Base-by-base conservation (phyloP, 2,329 filamentous ascomycete genomes). In the Botryotinia calthae region DNA sequence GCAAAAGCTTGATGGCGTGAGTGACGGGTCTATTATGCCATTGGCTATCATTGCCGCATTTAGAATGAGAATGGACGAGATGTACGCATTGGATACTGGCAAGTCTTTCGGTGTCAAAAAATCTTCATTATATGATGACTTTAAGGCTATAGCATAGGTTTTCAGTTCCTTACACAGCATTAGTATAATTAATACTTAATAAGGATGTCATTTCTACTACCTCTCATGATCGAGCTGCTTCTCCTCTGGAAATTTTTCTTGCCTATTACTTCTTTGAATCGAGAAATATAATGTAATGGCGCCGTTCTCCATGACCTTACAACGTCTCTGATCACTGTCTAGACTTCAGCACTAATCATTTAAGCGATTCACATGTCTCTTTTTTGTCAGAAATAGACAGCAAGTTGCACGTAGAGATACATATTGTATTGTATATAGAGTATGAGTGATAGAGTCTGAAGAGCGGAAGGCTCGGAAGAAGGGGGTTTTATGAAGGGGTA, bases 41-140 rank as follows among this genome's bases (percentile, higher is more conserved):
- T 42, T 67, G 25, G 65, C 65, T 28, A 20, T 67, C 14, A 12
- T 54, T 22, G 46, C 46, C 10, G 16, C 64, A 20, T 40, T 54
- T n/a, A 67, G 64, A 40, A 67, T 67, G 64, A 66, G 63, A 1
- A n/a, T 62, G 59, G n/a, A 22, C 25, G 34, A 62, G 59, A 62
- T 40, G 25, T 2, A 40, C 3, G 37, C 37, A 34, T 62, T 62
- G 22, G 25, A 62, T 8, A 18, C 51, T 28, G 51, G 51, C 1
- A 54, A 25, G n/a, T 25, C 48, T 54, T 54, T 28, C n/a, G 28
- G 25, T 8, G 2, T 3, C 25, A 28, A 54, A 28, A 28, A 28
- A 18, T 18, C 8, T 18, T 28, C n/a, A 7, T 2, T 9, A 16
- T 54, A 28, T n/a, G 51, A 54, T 54, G 51, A 28, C 6, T 14